Evolutionary conservation across 1,284 basidiomycete species (phyloP).

Genomic region (Pterula multifida): DNA sequence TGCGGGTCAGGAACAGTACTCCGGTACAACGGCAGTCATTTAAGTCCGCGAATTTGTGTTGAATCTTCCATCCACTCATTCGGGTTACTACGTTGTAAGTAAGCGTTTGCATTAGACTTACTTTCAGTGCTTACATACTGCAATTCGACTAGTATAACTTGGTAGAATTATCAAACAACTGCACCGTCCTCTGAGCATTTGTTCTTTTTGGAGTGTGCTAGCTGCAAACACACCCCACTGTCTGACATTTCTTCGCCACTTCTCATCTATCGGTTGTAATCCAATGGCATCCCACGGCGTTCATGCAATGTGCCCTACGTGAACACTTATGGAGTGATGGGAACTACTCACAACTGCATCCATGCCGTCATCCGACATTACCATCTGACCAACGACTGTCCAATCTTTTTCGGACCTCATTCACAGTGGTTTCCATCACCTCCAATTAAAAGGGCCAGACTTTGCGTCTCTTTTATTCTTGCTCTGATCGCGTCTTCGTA

Average conservation of each 20-base stretch:
- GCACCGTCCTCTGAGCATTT: too few species aligned
- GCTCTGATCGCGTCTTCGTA: background rate
- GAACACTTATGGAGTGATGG: background rate
- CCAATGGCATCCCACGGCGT: background rate
- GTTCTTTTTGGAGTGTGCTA: too few species aligned
- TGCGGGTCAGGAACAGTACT: conserved; percentile 22
- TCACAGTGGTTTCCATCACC: background rate
- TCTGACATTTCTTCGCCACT: too few species aligned
- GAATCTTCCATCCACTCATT: background rate
- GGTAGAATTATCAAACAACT: too few species aligned
- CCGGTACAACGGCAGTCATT: background rate
- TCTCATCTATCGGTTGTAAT: too few species aligned
- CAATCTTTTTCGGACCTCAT: conserved; percentile 1
- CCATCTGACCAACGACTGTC: background rate
- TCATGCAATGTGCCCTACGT: background rate
- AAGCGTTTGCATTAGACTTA: background rate
- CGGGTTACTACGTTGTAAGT: conserved; percentile 3
- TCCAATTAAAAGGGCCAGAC: background rate
- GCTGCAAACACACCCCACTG: too few species aligned
- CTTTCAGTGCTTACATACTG: background rate
- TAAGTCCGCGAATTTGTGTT: background rate
- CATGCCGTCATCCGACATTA: conserved; percentile 1
- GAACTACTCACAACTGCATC: background rate
- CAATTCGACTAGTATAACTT: background rate
- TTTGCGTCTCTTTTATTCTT: background rate